phyloP scores from a whole-genome alignment of 139 green algal species.

The Micractinium conductrix region DNA sequence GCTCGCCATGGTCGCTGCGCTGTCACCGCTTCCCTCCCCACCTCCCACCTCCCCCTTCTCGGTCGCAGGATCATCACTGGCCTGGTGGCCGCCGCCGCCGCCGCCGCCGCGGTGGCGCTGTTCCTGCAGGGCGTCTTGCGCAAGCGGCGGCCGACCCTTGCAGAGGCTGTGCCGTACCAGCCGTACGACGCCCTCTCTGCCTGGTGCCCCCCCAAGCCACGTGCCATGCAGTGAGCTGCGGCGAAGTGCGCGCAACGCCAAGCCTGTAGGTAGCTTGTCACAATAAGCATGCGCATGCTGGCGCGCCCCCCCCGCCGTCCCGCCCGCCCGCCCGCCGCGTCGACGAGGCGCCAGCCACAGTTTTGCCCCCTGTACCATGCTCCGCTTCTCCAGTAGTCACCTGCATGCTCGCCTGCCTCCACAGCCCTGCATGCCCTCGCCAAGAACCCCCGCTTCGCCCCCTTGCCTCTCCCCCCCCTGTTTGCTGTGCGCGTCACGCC shows the following conservation, averaged over 20 bases:
- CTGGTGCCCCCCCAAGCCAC: conserved; percentile 6
- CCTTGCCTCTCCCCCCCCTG: no score
- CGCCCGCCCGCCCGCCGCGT: no score
- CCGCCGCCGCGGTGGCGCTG: conserved; percentile 1
- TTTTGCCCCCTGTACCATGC: no score
- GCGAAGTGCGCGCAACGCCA: background rate
- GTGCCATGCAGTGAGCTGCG: background rate
- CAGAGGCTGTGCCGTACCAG: background rate
- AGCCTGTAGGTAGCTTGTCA: no score
- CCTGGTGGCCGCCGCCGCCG: background rate
- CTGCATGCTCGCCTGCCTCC: no score
- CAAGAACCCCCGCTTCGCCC: no score
- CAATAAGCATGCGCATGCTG: no score
- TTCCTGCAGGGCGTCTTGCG: background rate
- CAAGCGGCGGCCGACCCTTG: background rate
- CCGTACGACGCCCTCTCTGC: background rate
- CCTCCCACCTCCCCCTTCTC: background rate
- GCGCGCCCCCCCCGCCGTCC: no score
- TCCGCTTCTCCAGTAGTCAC: no score
- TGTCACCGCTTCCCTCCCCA: background rate
- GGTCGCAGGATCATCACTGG: background rate
- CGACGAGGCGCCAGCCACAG: no score
- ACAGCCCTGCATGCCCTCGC: no score
- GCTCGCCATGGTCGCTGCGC: background rate
- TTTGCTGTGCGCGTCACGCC: no score